Evolutionary conservation across 2,329 filamentous ascomycete genomes (phyloP), one percentile per base, ranked within the genome.

Genomic region (Trichoderma gracile): DNA sequence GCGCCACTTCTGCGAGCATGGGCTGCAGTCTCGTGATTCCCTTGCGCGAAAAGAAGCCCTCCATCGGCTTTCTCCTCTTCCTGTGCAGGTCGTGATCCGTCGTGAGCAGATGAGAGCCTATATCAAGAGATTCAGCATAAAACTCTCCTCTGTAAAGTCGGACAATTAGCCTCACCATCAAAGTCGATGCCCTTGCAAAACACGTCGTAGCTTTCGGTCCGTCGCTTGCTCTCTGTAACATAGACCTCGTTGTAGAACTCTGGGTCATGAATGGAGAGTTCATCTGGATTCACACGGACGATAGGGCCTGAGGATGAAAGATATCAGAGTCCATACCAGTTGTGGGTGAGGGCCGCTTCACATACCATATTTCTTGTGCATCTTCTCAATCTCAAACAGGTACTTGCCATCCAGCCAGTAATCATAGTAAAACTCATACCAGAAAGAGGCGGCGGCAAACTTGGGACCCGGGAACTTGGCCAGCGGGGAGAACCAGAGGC

Each of bases 271-370:
- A 75, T 68, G 38, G 76, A 73, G 1, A 77, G 57, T 64, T 77
- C 76, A 27, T 71, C 64, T 0, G 75, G 72, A 42, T 71, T 75
- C 64, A 77, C 71, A 7, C 74, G 69, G 38, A 76, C 66, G 19
- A 77, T 73, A 0, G 74, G 72, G 1, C 76, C 70, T 72, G 6
- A 8, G 17, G 33, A 1, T 23, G 4, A 52, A 7, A 3, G 17
- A 40, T 10, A 54, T 54, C 23, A 54, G 52, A 14, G 4, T 2
- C 3, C 15, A 19, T n/a, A 54, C 6, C n/a, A 17, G 23, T 12
- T 2, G 10, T 3, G 30, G 3, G 33, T n/a, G 30, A 33, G 12
- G 6, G 23, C 12, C 50, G 9, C 15, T 47, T 2, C 19, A 55
- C 45, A 17, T 19, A 71, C 73, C 73, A 59, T 74, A 75, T 67